These are phyloP conservation scores for Xanthoparmelia taractica DNA, from an alignment of 495 filamentous ascomycete species.

Conservation along the genomic window DNA sequence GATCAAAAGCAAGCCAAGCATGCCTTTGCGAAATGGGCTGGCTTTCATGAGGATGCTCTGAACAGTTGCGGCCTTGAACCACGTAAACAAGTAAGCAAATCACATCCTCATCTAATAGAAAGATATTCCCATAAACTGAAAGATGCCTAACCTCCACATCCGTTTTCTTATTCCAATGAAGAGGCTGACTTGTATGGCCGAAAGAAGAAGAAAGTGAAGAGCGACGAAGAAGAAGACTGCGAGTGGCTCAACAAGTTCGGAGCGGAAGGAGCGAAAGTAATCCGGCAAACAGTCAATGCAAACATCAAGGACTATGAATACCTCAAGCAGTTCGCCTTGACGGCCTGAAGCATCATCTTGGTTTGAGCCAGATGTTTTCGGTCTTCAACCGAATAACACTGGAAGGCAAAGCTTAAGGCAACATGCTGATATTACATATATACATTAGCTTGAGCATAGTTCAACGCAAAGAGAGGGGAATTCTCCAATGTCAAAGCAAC, in stretches of 20 bases:
- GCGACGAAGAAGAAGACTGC: slow-evolving; percentile 61
- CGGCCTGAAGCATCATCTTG: slow-evolving; percentile 30
- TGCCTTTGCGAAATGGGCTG: slow-evolving; percentile 90
- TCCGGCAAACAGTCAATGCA: slow-evolving; percentile 65
- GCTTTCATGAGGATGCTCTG: slow-evolving; percentile 93
- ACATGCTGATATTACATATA: neutral
- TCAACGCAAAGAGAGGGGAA: neutral
- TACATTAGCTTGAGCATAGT: neutral
- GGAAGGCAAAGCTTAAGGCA: neutral
- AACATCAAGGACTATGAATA: slow-evolving; percentile 87
- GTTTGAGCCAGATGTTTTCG: neutral
- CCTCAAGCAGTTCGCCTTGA: slow-evolving; percentile 79
- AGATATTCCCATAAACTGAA: neutral
- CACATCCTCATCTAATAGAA: neutral
- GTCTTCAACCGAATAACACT: neutral
- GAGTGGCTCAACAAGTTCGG: slow-evolving; percentile 83
- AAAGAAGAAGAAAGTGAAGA: slow-evolving; percentile 51
- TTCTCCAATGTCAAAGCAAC: neutral
- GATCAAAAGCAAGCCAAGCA: slow-evolving; percentile 55
- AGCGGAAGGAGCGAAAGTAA: slow-evolving; percentile 62
- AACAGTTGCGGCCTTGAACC: slow-evolving; percentile 64
- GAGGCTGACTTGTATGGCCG: slow-evolving; percentile 5
- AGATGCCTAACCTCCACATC: neutral
- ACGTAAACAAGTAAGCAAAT: slow-evolving; percentile 59
- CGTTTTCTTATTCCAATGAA: neutral